Percentiles rank a stretch among this genome's conserved stretches.
Evolutionary conservation across 371 early-diverging fungal genomes (phyloP).

Genomic region (Rhizopus arrhizus): DNA sequence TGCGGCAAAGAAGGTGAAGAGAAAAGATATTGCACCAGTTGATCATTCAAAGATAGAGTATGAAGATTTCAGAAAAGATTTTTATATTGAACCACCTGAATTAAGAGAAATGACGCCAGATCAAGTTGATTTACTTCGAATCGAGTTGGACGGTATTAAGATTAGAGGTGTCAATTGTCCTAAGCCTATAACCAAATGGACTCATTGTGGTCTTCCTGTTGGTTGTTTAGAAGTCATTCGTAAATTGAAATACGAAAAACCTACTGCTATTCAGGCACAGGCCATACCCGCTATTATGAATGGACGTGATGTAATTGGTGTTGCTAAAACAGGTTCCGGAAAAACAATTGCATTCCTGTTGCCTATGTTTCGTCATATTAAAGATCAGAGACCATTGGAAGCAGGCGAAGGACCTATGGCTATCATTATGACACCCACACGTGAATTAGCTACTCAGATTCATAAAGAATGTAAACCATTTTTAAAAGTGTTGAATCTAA

Average conservation of each 20-base stretch:
- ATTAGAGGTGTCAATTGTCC: conserved; percentile 89
- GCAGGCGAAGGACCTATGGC: conserved; percentile 92
- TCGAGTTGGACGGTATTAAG: conserved; percentile 92
- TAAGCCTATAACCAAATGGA: conserved; percentile 94
- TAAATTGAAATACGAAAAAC: conserved; percentile 82
- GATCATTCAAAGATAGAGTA: conserved; percentile 89
- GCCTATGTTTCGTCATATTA: conserved; percentile 97
- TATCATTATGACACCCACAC: conserved; percentile 98
- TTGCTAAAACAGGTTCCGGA: conserved; percentile 99
- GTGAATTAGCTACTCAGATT: conserved; percentile 99
- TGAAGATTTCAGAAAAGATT: conserved; percentile 90
- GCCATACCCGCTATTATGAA: conserved; percentile 97
- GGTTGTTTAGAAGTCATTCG: conserved; percentile 76
- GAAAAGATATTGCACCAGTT: conserved; percentile 90
- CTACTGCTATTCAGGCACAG: conserved; percentile 97
- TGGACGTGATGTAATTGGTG: conserved; percentile 97
- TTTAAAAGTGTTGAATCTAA: conserved; percentile 74
- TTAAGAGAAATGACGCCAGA: conserved; percentile 78
- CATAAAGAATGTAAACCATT: conserved; percentile 91
- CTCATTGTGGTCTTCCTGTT: conserved; percentile 88
- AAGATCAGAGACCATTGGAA: conserved; percentile 88
- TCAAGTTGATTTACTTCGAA: conserved; percentile 82
- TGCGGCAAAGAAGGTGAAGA: conserved; percentile 82
- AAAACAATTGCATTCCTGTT: conserved; percentile 96
- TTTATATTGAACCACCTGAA: conserved; percentile 96